Conservation (phyloP, 306 rosid species). For the Inga laurina region DNA sequence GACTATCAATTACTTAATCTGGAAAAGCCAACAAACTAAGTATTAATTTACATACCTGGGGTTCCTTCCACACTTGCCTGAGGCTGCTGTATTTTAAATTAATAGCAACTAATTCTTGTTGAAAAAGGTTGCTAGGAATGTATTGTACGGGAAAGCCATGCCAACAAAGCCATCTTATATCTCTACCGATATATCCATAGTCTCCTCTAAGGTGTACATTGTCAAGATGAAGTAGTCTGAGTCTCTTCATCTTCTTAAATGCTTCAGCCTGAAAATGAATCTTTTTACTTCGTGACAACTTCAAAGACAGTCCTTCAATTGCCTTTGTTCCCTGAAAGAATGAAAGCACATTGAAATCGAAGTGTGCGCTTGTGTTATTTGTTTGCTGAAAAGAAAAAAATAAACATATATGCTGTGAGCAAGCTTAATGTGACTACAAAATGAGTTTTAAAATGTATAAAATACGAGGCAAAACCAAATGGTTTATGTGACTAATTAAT, state of each 20-base stretch:
- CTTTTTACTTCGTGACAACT: not conserved
- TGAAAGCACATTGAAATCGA: too few species aligned
- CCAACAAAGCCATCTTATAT: not conserved
- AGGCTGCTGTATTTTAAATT: not conserved
- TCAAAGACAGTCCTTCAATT: not conserved
- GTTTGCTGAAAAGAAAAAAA: too few species aligned
- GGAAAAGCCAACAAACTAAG: too few species aligned
- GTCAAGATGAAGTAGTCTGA: not conserved
- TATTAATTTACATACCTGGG: not conserved
- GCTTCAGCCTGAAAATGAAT: not conserved
- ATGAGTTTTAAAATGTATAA: not conserved
- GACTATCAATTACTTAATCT: too few species aligned
- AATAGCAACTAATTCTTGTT: not conserved
- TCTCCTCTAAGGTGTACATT: not conserved
- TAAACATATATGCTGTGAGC: too few species aligned
- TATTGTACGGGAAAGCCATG: not conserved
- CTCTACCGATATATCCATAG: not conserved
- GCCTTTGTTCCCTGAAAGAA: not conserved
- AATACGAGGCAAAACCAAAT: too few species aligned
- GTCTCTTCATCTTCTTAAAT: not conserved
- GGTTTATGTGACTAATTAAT: too few species aligned
- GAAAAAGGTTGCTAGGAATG: not conserved
- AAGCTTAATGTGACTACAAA: too few species aligned
- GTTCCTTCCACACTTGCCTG: not conserved
- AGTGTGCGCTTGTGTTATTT: not conserved